Evolutionary conservation across 2,329 filamentous ascomycete genomes (phyloP), one percentile per base, ranked within the genome.

Genomic region (Claviceps paspali): DNA sequence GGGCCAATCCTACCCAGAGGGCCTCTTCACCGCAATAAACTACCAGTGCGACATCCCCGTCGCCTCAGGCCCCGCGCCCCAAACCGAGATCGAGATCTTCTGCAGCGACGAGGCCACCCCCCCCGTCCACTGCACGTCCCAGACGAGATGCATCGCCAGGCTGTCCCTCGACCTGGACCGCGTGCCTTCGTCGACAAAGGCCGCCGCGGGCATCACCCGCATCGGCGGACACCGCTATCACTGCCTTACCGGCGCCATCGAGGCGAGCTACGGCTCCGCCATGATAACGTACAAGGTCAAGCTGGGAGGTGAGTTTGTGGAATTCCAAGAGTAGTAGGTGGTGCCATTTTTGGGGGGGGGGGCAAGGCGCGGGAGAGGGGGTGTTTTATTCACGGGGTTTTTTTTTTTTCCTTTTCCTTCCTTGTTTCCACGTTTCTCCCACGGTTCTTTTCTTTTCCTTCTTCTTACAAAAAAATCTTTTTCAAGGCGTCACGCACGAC

Each of bases 31-130:
- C 2, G 49, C 41, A 6, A 59, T 60, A 36, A 52, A 57, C 32
- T 60, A 56, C 32, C 57, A 59, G 34, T 60, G 57, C 41, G 57
- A 60, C 41, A 49, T 60, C 10, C 57, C 57, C 4, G 55, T 59
- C 3, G 48, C 48, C 37, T 43, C 50, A 38, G 57, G 57, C 3
- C 51, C 56, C 32, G 41, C 41, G 6, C 57, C 57, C 5, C 56
- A 60, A 37, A 57, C 56, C 2, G 53, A 59, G 34, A 56, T 60
- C 35, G 54, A 60, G 32, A 59, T 60, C 6, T 59, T 55, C 41
- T 52, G 51, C 44, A 53, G 52, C 40, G 47, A 56, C 17, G 52
- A 56, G 21, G 49, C 36, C 0, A 48, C 41, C n/a, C 45, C 51
- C 5, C 55, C 57, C 1, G 36, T 52, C 4, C 57, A 60, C 38